phyloP scores from a whole-genome alignment of 2,329 filamentous ascomycete genomes.

The Decorospora gaudefroyi region DNA sequence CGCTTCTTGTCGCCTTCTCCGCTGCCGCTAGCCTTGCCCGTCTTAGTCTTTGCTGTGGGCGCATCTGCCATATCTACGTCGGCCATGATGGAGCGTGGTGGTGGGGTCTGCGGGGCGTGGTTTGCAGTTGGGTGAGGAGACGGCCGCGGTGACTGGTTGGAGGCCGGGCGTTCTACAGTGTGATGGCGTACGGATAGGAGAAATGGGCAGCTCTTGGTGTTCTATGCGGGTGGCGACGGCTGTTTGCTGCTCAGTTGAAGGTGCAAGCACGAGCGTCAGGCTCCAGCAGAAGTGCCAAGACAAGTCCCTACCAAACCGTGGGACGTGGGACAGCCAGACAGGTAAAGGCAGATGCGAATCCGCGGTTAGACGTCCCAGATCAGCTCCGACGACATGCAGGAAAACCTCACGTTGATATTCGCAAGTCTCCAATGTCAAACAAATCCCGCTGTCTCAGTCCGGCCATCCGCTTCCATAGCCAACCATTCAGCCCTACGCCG shows the following conservation, averaged over 20 bases:
- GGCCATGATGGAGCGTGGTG: conserved; percentile 65
- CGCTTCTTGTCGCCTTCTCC: conserved; percentile 76
- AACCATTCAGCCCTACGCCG: conserved; percentile 26
- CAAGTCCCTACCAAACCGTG: conserved; percentile 7
- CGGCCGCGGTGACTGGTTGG: conserved; percentile 6
- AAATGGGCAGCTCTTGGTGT: conserved; percentile 8
- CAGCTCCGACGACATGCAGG: not conserved
- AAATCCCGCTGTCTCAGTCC: not conserved
- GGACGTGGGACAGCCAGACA: conserved; percentile 2
- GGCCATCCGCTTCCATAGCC: conserved; percentile 3
- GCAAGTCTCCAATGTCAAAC: no score
- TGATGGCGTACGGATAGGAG: not conserved
- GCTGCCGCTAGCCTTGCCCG: conserved; percentile 57
- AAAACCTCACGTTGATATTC: no score
- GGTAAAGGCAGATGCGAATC: not conserved
- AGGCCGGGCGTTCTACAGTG: conserved; percentile 1
- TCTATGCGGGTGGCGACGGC: conserved; percentile 11
- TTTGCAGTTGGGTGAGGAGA: conserved; percentile 13
- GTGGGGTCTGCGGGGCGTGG: conserved; percentile 31
- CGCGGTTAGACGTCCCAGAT: not conserved
- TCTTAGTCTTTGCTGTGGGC: conserved; percentile 60
- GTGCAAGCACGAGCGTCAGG: conserved; percentile 16
- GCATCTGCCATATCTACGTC: conserved; percentile 98
- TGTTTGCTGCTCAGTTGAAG: conserved; percentile 6
- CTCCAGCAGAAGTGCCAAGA: conserved; percentile 26